Evolutionary conservation across 352 stramenopile genomes (phyloP), one percentile per base, ranked within the genome.

Genomic region (Phytophthora uliginosa): DNA sequence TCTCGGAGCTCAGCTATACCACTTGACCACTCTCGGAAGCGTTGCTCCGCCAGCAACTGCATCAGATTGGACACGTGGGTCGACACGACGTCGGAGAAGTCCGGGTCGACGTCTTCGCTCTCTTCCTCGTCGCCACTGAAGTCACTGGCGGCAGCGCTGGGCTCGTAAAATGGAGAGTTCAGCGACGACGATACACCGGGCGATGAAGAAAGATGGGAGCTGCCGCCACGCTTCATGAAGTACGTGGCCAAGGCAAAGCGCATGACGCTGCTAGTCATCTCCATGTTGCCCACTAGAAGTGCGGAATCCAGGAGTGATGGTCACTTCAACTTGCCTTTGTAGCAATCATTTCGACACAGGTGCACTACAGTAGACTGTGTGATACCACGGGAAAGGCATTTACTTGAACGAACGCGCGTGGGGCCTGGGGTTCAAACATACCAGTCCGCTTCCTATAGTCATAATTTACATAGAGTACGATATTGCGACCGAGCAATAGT

Each of bases 171-270:
- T 18, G 62, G 8, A 36, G 48, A 69, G 38, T 50, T 2, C 36
- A 31, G 26, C 26, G 48, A 79, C 0, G 53, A 51, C 15, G 28
- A 56, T 4, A 51, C 47, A 17, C 63, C 8, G 20, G 13, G 45
- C 24, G 22, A 6, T 33, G 66, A 53, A 3, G 9, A 55, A 12
- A 22, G 34, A 40, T 7, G 52, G 31, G 22, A 51, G 60, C 17
- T 18, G 0, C 33, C 33, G 13, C 69, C 62, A 31, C 63, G 71
- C 45, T 81, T 83, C 72, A 85, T 75, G 22, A 81, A 72, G 55
- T 81, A 81, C 34, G 78, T 81, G 42, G 75, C 69, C 61, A 83
- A 75, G 24, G 76, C 78, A 54, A 85, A 85, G 45, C 78, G 74
- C 65, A 82, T 69, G 47, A 82, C 63, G 34, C 15, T 72, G 28